Base-by-base conservation (phyloP, 1,284 basidiomycete genomes). In the Apiotrichum mycotoxinovorans region DNA sequence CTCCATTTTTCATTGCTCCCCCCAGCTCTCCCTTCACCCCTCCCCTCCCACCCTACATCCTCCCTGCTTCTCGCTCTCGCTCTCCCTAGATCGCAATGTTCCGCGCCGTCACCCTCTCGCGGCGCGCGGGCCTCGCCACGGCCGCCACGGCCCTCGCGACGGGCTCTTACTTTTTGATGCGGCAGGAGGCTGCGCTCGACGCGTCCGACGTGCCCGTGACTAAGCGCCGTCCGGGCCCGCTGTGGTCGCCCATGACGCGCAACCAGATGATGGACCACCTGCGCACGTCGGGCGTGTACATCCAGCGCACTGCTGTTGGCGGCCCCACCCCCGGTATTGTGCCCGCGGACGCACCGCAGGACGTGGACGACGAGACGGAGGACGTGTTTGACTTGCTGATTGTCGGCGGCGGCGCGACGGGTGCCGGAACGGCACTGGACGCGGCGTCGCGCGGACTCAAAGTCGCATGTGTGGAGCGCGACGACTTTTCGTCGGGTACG, bases 351-450 rank as follows among this genome's bases (percentile, higher is more conserved):
- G 62, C 62, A 25, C 58, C 64, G 25, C 44, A 62, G 2, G 70
- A 69, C 22, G 65, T 66, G 18, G 53, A 68, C 22, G 66, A 67
- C 22, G 67, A 63, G 30, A 30, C 30, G 42, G 81, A 84, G 15
- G 83, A 85, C 65, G 88, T 89, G 61, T 91, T 91, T 72, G 78
- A 97, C 61, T 81, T 96, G 41, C 80, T 97, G 61, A 85, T 97
- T 52, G 89, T 95, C 23, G 94, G 94, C 49, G 83, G 82, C 56
- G 94, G 95, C 41, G 95, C 95, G 2, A 97, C 93, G 0, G 94
- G 95, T 44, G 87, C 93, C 1, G 95, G 95, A 56, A 87, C 93
- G 8, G 94, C 93, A 5, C 83, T 98, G 26, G 95, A 98, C 75
- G 95, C 95, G 33, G 92, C 89, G 14, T 91, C 86, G 66, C 81